These are phyloP conservation scores for Hebeloma cylindrosporum DNA, from an alignment of 768 basidiomycete genomes.

Conservation along the genomic window DNA sequence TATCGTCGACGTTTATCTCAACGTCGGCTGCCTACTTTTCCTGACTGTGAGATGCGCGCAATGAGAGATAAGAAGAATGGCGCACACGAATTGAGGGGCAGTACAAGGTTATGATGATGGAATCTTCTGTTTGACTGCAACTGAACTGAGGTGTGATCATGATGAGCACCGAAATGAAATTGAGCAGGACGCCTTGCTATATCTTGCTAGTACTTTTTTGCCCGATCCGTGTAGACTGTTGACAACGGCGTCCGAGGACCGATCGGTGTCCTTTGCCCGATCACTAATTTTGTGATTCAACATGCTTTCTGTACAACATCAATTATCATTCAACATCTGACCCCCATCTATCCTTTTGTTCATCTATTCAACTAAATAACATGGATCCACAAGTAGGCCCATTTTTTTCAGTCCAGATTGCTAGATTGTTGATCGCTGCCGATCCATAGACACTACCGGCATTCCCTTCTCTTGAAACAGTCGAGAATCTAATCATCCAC, in stretches of 20 bases:
- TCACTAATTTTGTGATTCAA: too few species aligned
- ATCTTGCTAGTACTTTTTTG: too few species aligned
- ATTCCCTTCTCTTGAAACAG: slow-evolving; percentile 67
- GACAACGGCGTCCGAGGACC: too few species aligned
- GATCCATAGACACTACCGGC: slow-evolving; percentile 59
- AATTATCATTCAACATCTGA: background rate
- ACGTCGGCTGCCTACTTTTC: slow-evolving; percentile 74
- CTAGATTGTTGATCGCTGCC: slow-evolving; percentile 4
- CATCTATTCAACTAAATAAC: slow-evolving; percentile 5
- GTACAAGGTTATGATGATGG: slow-evolving; percentile 61
- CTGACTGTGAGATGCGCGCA: slow-evolving; percentile 8
- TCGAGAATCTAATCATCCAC: slow-evolving; percentile 74
- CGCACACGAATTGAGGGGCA: slow-evolving; percentile 73
- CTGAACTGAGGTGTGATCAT: slow-evolving; percentile 82
- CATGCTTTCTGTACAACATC: slow-evolving; percentile 5
- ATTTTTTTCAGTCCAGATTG: background rate
- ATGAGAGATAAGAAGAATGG: slow-evolving; percentile 2
- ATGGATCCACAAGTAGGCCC: slow-evolving; percentile 54
- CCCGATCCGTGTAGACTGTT: too few species aligned
- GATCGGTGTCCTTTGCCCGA: too few species aligned
- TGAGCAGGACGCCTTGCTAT: too few species aligned
- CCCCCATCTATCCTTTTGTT: background rate
- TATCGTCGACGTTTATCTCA: slow-evolving; percentile 74
- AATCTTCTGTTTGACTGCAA: slow-evolving; percentile 58
- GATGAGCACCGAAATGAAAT: slow-evolving; percentile 1